Base-by-base conservation (phyloP, 805 yeast species). In the Yarrowia sp. region DNA sequence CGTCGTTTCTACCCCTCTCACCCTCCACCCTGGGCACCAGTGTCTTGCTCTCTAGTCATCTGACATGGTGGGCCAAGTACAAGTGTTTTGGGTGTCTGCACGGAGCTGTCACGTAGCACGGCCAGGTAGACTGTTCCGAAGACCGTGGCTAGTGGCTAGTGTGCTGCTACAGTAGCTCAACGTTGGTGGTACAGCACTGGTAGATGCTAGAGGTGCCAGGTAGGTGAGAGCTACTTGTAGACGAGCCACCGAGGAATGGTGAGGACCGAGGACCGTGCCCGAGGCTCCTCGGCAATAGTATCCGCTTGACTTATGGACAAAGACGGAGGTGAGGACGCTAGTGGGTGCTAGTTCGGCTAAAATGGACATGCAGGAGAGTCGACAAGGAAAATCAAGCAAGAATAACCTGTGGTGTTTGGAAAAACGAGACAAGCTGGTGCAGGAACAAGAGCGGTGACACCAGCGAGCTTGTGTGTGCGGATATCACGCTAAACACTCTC, bases 351-450 rank as follows among this genome's bases (percentile, higher is more conserved):
- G 40, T 13, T 50, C 40, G 55, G 40, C 55, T 50, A 33, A 34
- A n/a, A 36, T n/a, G 8, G 30, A 50, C 55, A 50, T 34, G 55
- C 55, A 50, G 55, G 55, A 50, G 55, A 15, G 36, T 47, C 53
- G n/a, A 24, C 50, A 46, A 46, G 14, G 50, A 46, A n/a, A 30
- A 15, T 6, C 33, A 44, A 20, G 33, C 33, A 20, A 13, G 12
- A 13, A 20, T 44, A 44, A 19, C 46, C 49, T 7, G 6, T 6
- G 9, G 36, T 7, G 9, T 33, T 33, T 33, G 36, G 36, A 33
- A 6, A 33, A 33, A 9, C n/a, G n/a, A n/a, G n/a, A n/a, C n/a
- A n/a, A n/a, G n/a, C n/a, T n/a, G 30, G 30, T 24, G 30, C 42
- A 39, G 42, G n/a, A 17, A 46, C 50, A 24, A 46, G 50, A 13